phyloP scores from a whole-genome alignment of 2,329 filamentous ascomycete species.

The Curvularia eragrostidis region DNA sequence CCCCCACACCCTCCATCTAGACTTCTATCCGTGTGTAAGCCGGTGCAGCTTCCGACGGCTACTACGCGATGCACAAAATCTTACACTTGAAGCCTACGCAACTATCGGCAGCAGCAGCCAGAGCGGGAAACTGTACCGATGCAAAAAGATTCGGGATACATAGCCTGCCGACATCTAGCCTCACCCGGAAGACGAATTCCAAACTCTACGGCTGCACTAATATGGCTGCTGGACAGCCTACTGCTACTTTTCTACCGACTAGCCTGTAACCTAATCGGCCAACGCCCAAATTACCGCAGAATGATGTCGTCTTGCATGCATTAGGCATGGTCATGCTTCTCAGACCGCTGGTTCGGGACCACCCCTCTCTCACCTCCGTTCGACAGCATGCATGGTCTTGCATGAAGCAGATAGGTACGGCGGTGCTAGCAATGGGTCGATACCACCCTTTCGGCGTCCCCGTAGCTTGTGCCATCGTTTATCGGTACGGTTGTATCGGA shows the following conservation, averaged over 20 bases:
- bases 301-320: neutral
- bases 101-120: neutral
- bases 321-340: neutral
- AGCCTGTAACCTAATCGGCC: neutral
- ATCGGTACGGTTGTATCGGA: no score
- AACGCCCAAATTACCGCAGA: neutral
- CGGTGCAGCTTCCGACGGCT: constrained; percentile 19
- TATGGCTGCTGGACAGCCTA: neutral
- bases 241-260: neutral
- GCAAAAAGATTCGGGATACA: neutral
- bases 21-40: neutral
- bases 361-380: neutral
- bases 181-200: neutral
- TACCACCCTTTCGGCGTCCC: neutral
- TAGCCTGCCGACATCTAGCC: neutral
- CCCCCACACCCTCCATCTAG: constrained; percentile 9
- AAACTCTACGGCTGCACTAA: neutral
- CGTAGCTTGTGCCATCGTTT: neutral
- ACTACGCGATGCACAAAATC: neutral
- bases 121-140: neutral
- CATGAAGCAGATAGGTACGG: neutral
- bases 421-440: neutral
- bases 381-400: neutral
- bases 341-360: neutral
- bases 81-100: neutral